Percentiles rank a stretch among this genome's conserved stretches.
Conservation (phyloP, 1,139 yeast species). For the Yamadazyma buinensis region DNA sequence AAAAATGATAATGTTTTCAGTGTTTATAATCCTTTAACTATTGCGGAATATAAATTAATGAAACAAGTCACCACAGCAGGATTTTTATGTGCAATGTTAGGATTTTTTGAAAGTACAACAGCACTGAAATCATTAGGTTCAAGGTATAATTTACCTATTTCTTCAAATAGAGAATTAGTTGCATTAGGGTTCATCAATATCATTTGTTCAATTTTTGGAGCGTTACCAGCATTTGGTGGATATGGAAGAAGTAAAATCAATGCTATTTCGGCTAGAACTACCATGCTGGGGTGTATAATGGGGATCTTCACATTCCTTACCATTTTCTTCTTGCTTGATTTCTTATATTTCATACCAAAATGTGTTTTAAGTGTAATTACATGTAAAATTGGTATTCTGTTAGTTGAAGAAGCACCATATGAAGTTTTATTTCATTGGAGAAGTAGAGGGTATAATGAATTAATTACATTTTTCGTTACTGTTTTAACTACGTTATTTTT, state of each 20-base stretch:
- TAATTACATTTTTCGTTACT: conserved; percentile 70
- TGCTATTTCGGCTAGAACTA: conserved; percentile 80
- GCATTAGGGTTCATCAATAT: conserved; percentile 82
- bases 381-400: conserved; percentile 70
- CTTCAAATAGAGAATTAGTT: conserved; percentile 71
- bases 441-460: conserved; percentile 73
- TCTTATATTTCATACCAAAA: conserved; percentile 70
- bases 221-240: conserved; percentile 93
- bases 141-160: conserved; percentile 59
- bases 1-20: conserved; percentile 23
- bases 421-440: conserved; percentile 73
- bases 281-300: conserved; percentile 78
- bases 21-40: conserved; percentile 33
- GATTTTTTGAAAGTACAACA: conserved; percentile 91
- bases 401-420: conserved; percentile 83
- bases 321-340: conserved; percentile 56
- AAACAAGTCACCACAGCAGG: conserved; percentile 51
- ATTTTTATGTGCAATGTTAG: conserved; percentile 78
- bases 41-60: conserved; percentile 28
- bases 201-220: conserved; percentile 65
- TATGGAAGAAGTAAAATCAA: conserved; percentile 91
- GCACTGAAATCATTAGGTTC: conserved; percentile 82
- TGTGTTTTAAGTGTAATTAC: conserved; percentile 83
- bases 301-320: conserved; percentile 69
- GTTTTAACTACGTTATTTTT: conserved; percentile 69